Percentiles rank a stretch among this genome's conserved stretches.
These are phyloP conservation scores for Tolypocladium cylindrosporum DNA, from an alignment of 2,329 filamentous ascomycete genomes.

Conservation along the genomic window DNA sequence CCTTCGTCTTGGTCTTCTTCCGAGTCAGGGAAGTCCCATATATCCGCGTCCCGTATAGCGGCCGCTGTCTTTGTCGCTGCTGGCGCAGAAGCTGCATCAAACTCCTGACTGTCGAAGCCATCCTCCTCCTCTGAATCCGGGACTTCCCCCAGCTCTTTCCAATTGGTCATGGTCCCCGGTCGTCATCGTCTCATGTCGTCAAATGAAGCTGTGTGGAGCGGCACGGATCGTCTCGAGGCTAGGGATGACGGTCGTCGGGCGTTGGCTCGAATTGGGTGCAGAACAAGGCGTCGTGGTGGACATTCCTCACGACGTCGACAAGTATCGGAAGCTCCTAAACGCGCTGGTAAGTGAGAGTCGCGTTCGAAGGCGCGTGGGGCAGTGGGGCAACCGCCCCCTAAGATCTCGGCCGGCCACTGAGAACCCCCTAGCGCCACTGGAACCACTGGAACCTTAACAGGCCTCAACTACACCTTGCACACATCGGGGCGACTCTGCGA, in stretches of 20 bases:
- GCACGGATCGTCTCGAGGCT: not conserved
- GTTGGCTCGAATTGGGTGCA: not conserved
- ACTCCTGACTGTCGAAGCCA: constrained; percentile 28
- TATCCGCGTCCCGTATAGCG: constrained; percentile 7
- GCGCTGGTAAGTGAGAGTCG: constrained; percentile 16
- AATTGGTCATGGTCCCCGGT: constrained; percentile 29
- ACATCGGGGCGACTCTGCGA: not conserved
- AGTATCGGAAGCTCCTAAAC: constrained; percentile 6
- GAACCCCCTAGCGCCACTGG: not conserved
- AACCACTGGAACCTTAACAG: not conserved
- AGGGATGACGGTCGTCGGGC: not conserved
- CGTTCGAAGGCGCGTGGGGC: constrained; percentile 9
- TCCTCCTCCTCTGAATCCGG: constrained; percentile 41
- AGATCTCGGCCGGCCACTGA: not conserved
- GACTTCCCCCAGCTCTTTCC: constrained; percentile 40
- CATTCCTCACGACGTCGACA: not conserved
- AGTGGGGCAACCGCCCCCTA: not conserved
- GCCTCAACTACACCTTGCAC: not conserved
- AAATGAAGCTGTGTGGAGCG: not conserved
- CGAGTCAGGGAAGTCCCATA: constrained; percentile 28
- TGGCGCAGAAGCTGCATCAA: not conserved
- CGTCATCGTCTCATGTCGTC: constrained; percentile 15
- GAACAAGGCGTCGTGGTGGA: not conserved
- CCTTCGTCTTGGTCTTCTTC: constrained; percentile 9
- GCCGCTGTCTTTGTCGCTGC: not conserved